These are phyloP conservation scores for Apodospora peruviana DNA, from an alignment of 495 filamentous ascomycete species.

Conservation along the genomic window DNA sequence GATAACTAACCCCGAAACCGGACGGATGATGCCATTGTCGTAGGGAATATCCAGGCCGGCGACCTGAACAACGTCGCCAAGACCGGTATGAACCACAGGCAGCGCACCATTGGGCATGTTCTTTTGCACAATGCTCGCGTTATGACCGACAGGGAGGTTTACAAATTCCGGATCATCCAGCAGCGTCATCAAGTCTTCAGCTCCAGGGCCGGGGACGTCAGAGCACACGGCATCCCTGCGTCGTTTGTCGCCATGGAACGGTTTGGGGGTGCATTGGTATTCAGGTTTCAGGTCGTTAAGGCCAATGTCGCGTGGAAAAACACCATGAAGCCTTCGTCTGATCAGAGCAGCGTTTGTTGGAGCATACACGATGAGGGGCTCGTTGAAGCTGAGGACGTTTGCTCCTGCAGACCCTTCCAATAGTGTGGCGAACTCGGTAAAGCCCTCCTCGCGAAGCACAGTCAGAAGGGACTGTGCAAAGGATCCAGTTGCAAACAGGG, in stretches of 20 bases:
- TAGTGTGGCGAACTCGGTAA: constrained; percentile 2
- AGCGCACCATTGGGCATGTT: constrained; percentile 5
- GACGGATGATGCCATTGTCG: constrained; percentile 7
- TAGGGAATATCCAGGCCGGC: constrained; percentile 6
- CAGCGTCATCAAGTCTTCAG: constrained; percentile 3
- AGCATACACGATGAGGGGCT: background rate
- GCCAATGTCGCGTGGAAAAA: background rate
- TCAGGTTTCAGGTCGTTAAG: no score
- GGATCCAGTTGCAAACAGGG: constrained; percentile 3
- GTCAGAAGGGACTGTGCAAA: constrained; percentile 5
- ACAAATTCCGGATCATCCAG: constrained; percentile 4
- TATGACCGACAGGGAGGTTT: constrained; percentile 4
- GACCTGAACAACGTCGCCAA: constrained; percentile 5
- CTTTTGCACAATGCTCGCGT: constrained; percentile 9
- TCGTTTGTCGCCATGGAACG: background rate
- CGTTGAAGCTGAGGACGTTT: background rate
- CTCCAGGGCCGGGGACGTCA: background rate
- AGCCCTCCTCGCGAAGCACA: constrained; percentile 4
- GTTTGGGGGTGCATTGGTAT: no score
- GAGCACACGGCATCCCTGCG: background rate
- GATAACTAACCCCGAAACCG: constrained; percentile 3
- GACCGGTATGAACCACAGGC: constrained; percentile 4
- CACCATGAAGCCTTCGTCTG: background rate
- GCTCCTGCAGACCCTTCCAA: background rate
- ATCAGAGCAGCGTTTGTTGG: background rate